Conservation (phyloP, 2,329 filamentous ascomycete species). For the Talaromyces sp. region DNA sequence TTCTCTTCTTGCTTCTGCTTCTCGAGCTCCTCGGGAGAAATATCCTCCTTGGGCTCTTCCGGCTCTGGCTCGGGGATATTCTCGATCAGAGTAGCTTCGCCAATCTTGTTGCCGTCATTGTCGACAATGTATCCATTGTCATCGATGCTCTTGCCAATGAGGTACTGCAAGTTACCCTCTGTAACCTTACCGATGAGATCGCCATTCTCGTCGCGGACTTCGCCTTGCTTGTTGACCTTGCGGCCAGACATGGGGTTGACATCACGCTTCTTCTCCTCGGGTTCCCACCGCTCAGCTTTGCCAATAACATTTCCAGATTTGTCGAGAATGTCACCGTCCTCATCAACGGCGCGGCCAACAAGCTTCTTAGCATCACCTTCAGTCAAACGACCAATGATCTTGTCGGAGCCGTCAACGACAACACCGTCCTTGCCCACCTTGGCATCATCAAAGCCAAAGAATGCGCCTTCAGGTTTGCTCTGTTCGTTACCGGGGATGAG, state of each 20-base stretch:
- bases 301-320: conserved; percentile 66
- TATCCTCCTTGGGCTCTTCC: conserved; percentile 39
- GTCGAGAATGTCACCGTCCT: conserved; percentile 68
- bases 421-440: conserved; percentile 59
- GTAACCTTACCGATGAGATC: conserved; percentile 49
- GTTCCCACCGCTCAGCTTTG: conserved; percentile 67
- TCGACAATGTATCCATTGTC: conserved; percentile 57
- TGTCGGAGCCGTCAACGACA: conserved; percentile 52
- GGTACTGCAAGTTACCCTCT: conserved; percentile 43
- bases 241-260: conserved; percentile 60
- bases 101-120: conserved; percentile 62
- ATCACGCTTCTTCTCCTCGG: conserved; percentile 54
- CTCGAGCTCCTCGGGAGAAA: conserved; percentile 47
- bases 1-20: conserved; percentile 62
- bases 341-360: conserved; percentile 64
- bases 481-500: conserved; percentile 54
- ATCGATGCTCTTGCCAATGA: conserved; percentile 46
- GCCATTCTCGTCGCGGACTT: conserved; percentile 47
- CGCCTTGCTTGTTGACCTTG: conserved; percentile 54
- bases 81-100: conserved; percentile 58
- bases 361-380: conserved; percentile 65
- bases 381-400: conserved; percentile 59
- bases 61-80: conserved; percentile 31
- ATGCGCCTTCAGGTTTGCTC: conserved; percentile 54
- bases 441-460: conserved; percentile 59